Evolutionary conservation across 169 alveolate genomes (phyloP).

Genomic region (Toxoplasma gondii): DNA sequence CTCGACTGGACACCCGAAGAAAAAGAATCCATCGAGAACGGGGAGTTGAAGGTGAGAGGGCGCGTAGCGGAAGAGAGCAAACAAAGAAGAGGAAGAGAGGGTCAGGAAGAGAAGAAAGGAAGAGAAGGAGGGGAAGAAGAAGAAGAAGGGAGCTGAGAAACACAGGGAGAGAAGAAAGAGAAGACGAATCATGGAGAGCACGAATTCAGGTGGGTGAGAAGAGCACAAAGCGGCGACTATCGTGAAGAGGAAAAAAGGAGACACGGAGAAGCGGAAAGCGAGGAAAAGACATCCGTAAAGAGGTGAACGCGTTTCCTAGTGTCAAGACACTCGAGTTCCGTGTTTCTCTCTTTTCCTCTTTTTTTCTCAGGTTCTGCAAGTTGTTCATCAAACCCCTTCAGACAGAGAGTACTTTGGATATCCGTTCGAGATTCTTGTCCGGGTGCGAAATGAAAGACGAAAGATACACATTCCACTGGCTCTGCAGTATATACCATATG

Average conservation of each 20-base stretch:
- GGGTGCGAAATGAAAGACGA: background rate
- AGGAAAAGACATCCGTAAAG: background rate
- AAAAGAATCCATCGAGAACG: conserved; percentile 7
- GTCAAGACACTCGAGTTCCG: background rate
- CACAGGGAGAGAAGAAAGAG: too few relatives aligned
- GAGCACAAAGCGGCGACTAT: too few relatives aligned
- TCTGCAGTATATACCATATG: background rate
- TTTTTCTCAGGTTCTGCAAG: conserved; percentile 47
- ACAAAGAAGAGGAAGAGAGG: too few relatives aligned
- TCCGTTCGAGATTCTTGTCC: conserved; percentile 57
- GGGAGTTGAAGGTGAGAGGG: conserved; percentile 34
- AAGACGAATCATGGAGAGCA: too few relatives aligned
- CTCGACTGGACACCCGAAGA: conserved; percentile 54
- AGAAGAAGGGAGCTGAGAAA: too few relatives aligned
- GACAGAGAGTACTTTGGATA: conserved; percentile 61
- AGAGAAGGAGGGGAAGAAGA: too few relatives aligned
- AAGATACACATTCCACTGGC: background rate
- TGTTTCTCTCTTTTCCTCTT: background rate
- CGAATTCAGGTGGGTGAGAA: too few relatives aligned
- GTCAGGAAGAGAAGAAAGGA: too few relatives aligned
- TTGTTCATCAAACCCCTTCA: conserved; percentile 49
- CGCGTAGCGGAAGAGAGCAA: too few relatives aligned
- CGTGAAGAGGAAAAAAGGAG: too few relatives aligned
- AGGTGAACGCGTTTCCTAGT: background rate
- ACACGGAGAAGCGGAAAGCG: background rate